Conservation (phyloP, 2,329 filamentous ascomycete genomes). For the Fusarium albosuccineum region DNA sequence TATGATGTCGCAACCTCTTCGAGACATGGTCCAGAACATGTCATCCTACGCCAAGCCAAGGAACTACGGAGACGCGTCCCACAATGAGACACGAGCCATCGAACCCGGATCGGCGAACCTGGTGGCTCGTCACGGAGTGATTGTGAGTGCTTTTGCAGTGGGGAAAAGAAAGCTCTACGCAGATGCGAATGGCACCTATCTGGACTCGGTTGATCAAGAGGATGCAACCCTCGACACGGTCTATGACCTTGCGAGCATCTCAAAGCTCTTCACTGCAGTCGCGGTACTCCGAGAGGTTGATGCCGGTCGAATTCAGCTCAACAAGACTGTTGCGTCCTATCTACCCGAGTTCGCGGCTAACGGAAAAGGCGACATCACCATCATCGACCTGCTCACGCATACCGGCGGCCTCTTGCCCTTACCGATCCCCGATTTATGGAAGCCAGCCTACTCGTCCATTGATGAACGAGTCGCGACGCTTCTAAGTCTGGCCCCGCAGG, state of each 20-base stretch:
- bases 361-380: not conserved
- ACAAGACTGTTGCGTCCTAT: not conserved
- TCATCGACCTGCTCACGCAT: not conserved
- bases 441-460: not conserved
- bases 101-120: slow-evolving; percentile 40
- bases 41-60: slow-evolving; percentile 5
- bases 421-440: not conserved
- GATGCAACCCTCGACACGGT: slow-evolving; percentile 50
- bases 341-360: not conserved
- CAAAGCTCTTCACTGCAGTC: slow-evolving; percentile 54
- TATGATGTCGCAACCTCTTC: not conserved
- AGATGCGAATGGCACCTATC: slow-evolving; percentile 47
- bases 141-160: slow-evolving; percentile 47
- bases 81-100: slow-evolving; percentile 34
- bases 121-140: not conserved
- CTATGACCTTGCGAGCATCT: slow-evolving; percentile 56
- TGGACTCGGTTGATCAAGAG: slow-evolving; percentile 44
- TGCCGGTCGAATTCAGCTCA: not conserved
- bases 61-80: slow-evolving; percentile 15
- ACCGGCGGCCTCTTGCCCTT: not conserved
- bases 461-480: slow-evolving; percentile 16
- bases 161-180: slow-evolving; percentile 30
- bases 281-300: slow-evolving; percentile 50
- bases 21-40: not conserved
- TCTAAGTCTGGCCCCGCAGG: not conserved